These are phyloP conservation scores for Oemleria cerasiformis DNA, from an alignment of 306 rosid genomes.

Conservation along the genomic window DNA sequence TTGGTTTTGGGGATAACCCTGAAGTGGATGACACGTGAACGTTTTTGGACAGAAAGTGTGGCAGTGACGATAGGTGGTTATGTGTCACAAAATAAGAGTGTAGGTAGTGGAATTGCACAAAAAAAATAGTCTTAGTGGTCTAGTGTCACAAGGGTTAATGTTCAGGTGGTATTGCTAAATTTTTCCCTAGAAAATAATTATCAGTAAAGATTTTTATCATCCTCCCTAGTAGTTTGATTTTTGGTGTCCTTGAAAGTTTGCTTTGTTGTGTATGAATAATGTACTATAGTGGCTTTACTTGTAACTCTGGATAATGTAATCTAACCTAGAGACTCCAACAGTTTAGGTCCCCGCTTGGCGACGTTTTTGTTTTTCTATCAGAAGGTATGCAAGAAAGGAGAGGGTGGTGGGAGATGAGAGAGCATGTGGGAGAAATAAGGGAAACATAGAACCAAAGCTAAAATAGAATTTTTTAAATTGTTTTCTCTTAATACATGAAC, in stretches of 20 bases:
- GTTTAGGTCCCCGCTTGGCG: not conserved
- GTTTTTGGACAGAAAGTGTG: too few relatives aligned
- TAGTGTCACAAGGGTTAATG: too few relatives aligned
- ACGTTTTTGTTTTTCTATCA: not conserved
- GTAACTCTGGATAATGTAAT: not conserved
- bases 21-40: too few relatives aligned
- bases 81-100: too few relatives aligned
- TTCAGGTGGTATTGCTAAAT: too few relatives aligned
- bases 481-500: not conserved
- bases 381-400: not conserved
- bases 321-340: not conserved
- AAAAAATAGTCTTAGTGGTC: too few relatives aligned
- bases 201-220: not conserved
- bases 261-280: slow-evolving; percentile 3
- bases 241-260: not conserved
- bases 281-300: not conserved
- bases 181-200: not conserved
- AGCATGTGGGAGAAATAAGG: not conserved
- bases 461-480: not conserved
- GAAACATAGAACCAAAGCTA: not conserved
- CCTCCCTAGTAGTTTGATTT: not conserved
- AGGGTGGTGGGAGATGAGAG: not conserved
- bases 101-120: too few relatives aligned
- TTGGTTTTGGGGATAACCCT: too few relatives aligned
- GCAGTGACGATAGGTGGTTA: too few relatives aligned